Conservation (phyloP, 805 yeast species). For the Nakazawaea wyomingensis region DNA sequence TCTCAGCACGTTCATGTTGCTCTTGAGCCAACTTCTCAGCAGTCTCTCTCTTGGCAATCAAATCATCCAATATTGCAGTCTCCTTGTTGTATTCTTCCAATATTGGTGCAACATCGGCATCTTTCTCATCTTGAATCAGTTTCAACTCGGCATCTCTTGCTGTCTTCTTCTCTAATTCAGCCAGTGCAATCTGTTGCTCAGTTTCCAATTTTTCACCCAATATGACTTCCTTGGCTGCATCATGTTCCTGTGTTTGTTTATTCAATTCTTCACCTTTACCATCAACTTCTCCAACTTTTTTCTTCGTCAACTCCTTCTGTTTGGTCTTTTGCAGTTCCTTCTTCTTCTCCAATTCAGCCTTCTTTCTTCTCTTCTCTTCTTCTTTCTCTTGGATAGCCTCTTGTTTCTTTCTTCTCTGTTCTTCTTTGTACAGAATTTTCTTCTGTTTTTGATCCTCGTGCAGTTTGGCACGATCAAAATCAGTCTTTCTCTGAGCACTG, state of each 20-base stretch:
- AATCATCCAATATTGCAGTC: constrained; percentile 41
- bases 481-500: constrained; percentile 56
- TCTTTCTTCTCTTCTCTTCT: constrained; percentile 30
- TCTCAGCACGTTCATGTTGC: constrained; percentile 39
- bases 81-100: constrained; percentile 48
- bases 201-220: constrained; percentile 37
- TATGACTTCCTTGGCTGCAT: constrained; percentile 34
- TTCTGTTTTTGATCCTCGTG: constrained; percentile 36
- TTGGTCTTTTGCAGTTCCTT: constrained; percentile 42
- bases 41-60: constrained; percentile 45
- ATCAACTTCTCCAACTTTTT: constrained; percentile 32
- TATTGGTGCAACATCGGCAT: constrained; percentile 48
- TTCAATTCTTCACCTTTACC: constrained; percentile 39
- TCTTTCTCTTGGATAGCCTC: constrained; percentile 30
- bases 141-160: constrained; percentile 42
- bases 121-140: constrained; percentile 45
- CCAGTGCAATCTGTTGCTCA: constrained; percentile 36
- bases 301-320: constrained; percentile 36
- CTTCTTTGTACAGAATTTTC: constrained; percentile 25
- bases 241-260: constrained; percentile 34
- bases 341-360: constrained; percentile 42
- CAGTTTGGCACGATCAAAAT: constrained; percentile 35
- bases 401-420: constrained; percentile 32
- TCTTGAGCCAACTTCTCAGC: constrained; percentile 38
- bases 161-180: constrained; percentile 38